Evolutionary conservation across 345 rosid genomes (phyloP).

Genomic region (Corchorus capsularis): DNA sequence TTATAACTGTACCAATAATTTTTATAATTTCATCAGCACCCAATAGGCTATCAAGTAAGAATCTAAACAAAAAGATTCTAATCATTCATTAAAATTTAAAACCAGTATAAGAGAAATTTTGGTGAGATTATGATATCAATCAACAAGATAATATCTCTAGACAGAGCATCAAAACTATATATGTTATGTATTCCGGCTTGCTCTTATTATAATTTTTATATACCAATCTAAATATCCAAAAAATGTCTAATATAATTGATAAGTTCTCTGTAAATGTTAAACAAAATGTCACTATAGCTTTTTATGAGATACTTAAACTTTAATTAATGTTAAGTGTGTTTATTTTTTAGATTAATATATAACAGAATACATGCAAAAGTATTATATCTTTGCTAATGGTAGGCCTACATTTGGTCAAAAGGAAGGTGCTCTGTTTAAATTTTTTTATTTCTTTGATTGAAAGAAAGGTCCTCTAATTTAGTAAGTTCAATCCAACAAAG

Average conservation of each 20-base stretch:
- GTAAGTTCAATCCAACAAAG: background rate
- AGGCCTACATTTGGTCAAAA: constrained; percentile 6
- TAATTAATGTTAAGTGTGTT: background rate
- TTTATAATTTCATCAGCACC: background rate
- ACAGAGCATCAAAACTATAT: background rate
- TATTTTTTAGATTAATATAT: background rate
- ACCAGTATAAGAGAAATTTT: background rate
- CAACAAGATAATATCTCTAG: background rate
- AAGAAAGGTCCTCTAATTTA: background rate
- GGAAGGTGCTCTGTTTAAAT: background rate
- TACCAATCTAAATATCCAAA: background rate
- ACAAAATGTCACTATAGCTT: background rate
- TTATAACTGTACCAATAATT: background rate
- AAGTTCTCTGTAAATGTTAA: background rate
- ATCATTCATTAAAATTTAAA: background rate
- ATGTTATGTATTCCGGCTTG: background rate
- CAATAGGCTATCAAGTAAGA: background rate
- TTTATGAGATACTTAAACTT: background rate
- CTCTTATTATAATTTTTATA: background rate
- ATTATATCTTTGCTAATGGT: background rate
- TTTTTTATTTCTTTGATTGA: background rate
- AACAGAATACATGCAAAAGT: background rate
- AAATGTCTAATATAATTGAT: background rate
- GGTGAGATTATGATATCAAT: background rate
- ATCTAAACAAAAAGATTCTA: background rate